phyloP scores from a whole-genome alignment of 2,329 filamentous ascomycete genomes.

The Ascochyta viciae-villosae region DNA sequence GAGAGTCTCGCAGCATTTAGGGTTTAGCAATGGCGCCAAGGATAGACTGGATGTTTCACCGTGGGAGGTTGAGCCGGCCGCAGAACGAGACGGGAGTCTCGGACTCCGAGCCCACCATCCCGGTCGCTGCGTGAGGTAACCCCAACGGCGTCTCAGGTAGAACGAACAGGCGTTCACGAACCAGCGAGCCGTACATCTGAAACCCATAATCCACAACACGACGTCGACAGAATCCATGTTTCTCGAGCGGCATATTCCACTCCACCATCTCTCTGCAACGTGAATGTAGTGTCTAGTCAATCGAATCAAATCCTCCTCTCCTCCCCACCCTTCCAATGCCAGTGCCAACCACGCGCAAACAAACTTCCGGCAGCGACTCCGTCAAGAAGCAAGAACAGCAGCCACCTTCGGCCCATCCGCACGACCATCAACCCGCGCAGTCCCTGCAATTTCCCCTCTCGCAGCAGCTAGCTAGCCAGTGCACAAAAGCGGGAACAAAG shows the following conservation, averaged over 20 bases:
- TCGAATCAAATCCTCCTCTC: too few relatives aligned
- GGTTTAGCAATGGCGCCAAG: slow-evolving; percentile 11
- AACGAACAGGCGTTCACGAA: slow-evolving; percentile 1
- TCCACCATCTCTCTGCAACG: background rate
- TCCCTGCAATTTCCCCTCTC: slow-evolving; percentile 11
- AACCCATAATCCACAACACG: slow-evolving; percentile 1
- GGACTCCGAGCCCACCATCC: background rate
- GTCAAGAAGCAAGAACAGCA: background rate
- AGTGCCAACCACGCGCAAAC: background rate
- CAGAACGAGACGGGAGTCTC: background rate
- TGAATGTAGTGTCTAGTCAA: background rate
- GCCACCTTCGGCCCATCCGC: background rate
- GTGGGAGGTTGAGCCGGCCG: background rate
- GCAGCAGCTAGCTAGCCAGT: background rate
- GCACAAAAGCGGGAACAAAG: background rate
- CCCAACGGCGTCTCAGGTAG: background rate
- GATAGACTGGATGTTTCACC: slow-evolving; percentile 1
- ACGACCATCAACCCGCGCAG: slow-evolving; percentile 1
- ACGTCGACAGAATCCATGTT: too few relatives aligned
- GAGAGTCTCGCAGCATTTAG: background rate
- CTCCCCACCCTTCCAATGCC: background rate
- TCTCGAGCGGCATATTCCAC: background rate
- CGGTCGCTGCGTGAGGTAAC: background rate
- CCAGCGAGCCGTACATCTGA: background rate
- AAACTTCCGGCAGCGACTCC: slow-evolving; percentile 17